phyloP scores from a whole-genome alignment of 495 filamentous ascomycete genomes.

The Tuber indicum region DNA sequence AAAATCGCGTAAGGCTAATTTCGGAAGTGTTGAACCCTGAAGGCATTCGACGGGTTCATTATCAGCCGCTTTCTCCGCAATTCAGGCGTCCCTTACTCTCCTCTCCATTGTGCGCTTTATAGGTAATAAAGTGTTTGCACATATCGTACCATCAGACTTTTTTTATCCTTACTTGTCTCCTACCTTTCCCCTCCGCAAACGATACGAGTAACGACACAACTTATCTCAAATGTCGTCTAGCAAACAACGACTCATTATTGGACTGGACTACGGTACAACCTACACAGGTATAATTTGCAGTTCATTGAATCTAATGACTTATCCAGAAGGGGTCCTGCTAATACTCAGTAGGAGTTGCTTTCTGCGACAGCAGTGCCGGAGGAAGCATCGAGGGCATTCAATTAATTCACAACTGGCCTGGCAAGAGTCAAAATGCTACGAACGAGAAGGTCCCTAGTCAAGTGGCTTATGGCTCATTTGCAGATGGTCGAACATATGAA shows the following conservation, averaged over 20 bases:
- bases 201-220: not conserved
- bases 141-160: not conserved
- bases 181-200: not conserved
- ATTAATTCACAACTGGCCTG: slow-evolving; percentile 1
- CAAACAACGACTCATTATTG: not conserved
- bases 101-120: not conserved
- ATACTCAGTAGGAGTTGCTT: not conserved
- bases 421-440: not conserved
- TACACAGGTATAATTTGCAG: not conserved
- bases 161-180: not conserved
- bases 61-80: not conserved
- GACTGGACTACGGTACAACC: not conserved
- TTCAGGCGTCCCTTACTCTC: not conserved
- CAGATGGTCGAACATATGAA: not conserved
- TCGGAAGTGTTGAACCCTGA: not conserved
- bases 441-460: not conserved
- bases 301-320: not conserved
- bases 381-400: not conserved
- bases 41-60: not conserved
- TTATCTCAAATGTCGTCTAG: not conserved
- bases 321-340: not conserved
- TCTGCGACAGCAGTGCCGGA: not conserved
- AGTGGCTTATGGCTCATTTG: not conserved
- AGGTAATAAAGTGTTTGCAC: not conserved
- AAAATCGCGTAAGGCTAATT: not conserved